phyloP scores from a whole-genome alignment of 495 filamentous ascomycete species.

The Penicillium odoratum region DNA sequence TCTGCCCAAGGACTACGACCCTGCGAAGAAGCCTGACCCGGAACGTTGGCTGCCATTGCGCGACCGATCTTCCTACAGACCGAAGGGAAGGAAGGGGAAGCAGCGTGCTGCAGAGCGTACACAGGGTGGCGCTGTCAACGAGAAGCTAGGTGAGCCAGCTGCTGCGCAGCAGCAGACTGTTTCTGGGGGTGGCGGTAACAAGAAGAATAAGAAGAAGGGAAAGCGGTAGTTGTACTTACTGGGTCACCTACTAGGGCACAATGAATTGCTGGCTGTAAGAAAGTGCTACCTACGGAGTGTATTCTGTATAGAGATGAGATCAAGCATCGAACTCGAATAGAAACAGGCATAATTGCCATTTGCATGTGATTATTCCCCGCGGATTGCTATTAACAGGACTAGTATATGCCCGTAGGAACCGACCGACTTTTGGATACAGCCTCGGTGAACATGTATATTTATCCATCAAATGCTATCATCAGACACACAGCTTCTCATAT shows the following conservation, averaged over 20 bases:
- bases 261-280: background rate
- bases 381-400: background rate
- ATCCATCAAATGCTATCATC: background rate
- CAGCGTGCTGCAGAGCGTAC: slow-evolving; percentile 74
- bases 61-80: slow-evolving; percentile 83
- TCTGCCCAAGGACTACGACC: slow-evolving; percentile 77
- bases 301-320: slow-evolving; percentile 15
- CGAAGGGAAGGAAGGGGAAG: slow-evolving; percentile 89
- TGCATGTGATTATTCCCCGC: background rate
- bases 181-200: slow-evolving; percentile 45
- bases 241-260: background rate
- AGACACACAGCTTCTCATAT: background rate
- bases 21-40: slow-evolving; percentile 74
- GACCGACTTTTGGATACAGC: background rate
- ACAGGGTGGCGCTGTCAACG: slow-evolving; percentile 77
- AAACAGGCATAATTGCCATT: background rate
- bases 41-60: slow-evolving; percentile 91
- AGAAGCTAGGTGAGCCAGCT: slow-evolving; percentile 63
- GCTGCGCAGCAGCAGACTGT: slow-evolving; percentile 45
- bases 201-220: slow-evolving; percentile 77
- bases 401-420: background rate
- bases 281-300: slow-evolving; percentile 6
- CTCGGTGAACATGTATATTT: background rate
- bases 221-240: slow-evolving; percentile 50
- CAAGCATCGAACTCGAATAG: background rate